Conservation (phyloP, 1,284 basidiomycete species). For the Coniferiporia sulphurascens region DNA sequence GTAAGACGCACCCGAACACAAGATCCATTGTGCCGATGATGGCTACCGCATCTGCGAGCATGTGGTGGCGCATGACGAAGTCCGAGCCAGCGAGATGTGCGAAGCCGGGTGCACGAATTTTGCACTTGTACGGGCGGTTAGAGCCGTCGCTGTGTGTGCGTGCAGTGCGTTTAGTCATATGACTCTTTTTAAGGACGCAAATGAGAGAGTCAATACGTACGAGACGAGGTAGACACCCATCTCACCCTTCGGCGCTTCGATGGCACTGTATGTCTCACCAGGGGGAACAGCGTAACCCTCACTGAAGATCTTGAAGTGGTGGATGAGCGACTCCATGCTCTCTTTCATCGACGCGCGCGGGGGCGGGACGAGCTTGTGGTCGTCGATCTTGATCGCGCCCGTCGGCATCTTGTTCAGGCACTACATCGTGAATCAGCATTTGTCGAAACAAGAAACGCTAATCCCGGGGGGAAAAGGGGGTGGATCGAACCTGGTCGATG, state of each 20-base stretch:
- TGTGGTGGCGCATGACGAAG: conserved; percentile 94
- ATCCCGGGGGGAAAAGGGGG: too few relatives aligned
- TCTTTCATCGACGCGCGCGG: conserved; percentile 98
- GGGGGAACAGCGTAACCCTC: conserved; percentile 98
- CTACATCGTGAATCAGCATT: conserved; percentile 33
- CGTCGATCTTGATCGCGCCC: conserved; percentile 92
- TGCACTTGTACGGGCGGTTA: conserved; percentile 91
- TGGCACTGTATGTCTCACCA: conserved; percentile 95
- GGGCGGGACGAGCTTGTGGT: conserved; percentile 97
- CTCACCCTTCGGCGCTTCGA: conserved; percentile 98
- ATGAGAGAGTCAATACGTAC: conserved; percentile 42
- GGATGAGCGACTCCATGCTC: conserved; percentile 96
- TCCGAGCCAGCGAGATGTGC: conserved; percentile 90
- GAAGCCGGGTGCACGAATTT: conserved; percentile 91
- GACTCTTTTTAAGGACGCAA: too few relatives aligned
- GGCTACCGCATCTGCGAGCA: conserved; percentile 87
- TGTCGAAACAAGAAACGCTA: background rate
- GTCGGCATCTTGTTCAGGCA: conserved; percentile 97
- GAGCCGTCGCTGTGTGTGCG: conserved; percentile 71
- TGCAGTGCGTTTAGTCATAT: too few relatives aligned
- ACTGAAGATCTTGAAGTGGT: conserved; percentile 98
- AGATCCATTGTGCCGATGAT: conserved; percentile 93
- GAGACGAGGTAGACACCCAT: conserved; percentile 97
- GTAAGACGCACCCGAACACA: conserved; percentile 69
- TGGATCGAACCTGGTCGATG: conserved; percentile 61